Base-by-base conservation (phyloP, 768 basidiomycete species). In the Termitomyces bulborhizus region DNA sequence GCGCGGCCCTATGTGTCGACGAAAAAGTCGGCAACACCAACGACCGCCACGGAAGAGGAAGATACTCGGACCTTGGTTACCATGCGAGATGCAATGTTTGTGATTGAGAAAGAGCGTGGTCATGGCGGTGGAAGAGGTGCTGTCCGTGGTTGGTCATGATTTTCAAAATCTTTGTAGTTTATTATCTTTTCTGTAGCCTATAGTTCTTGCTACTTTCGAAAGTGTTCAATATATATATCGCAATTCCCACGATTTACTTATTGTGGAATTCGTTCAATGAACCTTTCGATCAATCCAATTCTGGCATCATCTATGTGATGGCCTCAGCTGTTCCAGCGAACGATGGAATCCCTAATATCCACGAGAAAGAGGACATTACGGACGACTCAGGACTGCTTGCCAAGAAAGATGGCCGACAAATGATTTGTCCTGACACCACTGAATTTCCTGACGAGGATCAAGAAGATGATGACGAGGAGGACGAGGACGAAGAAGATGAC, bases 21-120 rank as follows among this genome's bases (percentile, higher is more conserved):
- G 26, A 84, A 77, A 63, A 86, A 80, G 59, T 50, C 70, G 11
- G 45, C 70, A 31, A 57, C 68, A n/a, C 57, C 63, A 18, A 52
- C 53, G 24, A 27, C 69, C 18, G 67, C 70, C 29, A 58, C 65
- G 6, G 66, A 72, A 6, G 85, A 85, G 61, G 83, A 86, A 43
- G 85, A 88, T 51, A 73, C 72, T 21, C 75, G 83, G 59, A 77
- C 76, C 50, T 58, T 76, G 18, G 73, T 94, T 49, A 90, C 86
- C 3, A 73, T 92, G 71, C 74, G 84, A 37, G 93, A 95, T 70
- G 86, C 90, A 2, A 76, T 94, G 77, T 94, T 93, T 68, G 90
- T 90, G 11, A 75, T 95, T 53, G 87, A 90, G 66, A 86, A 82
- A 62, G 90, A 93, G 68, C 72, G 83, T 45, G 90, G 89, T 5